Conservation (phyloP, 2,329 filamentous ascomycete species). For the Diaporthe sp. region DNA sequence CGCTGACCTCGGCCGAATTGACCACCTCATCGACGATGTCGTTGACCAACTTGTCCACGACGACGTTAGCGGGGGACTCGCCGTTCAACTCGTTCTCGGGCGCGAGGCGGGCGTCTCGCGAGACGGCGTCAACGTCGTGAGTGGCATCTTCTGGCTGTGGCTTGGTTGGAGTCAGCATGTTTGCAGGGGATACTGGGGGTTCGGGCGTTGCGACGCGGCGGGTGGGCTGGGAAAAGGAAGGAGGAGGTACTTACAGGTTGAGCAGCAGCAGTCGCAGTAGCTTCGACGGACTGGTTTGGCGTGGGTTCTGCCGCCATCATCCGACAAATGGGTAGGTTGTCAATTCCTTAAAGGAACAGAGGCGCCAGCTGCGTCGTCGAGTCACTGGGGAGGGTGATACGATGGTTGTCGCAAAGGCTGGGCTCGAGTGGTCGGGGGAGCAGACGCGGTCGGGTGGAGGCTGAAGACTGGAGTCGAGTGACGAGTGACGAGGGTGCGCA, state of each 20-base stretch:
- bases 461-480: conserved; percentile 38
- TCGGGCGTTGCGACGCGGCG: conserved; percentile 50
- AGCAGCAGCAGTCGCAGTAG: conserved; percentile 62
- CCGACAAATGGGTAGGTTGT: conserved; percentile 52
- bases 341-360: conserved; percentile 39
- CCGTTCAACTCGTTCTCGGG: conserved; percentile 61
- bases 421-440: conserved; percentile 27
- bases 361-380: conserved; percentile 38
- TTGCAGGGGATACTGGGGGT: conserved; percentile 49
- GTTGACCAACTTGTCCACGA: conserved; percentile 70
- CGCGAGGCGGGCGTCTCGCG: conserved; percentile 30
- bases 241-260: conserved; percentile 57
- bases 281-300: conserved; percentile 67
- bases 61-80: conserved; percentile 62
- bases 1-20: conserved; percentile 75
- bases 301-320: conserved; percentile 76
- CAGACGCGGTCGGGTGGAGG: conserved; percentile 35
- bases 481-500: conserved; percentile 33
- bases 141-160: conserved; percentile 40
- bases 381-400: conserved; percentile 18
- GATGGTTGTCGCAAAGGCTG: conserved; percentile 32
- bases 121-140: conserved; percentile 33
- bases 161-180: conserved; percentile 61
- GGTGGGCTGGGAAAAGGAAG: conserved; percentile 21
- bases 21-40: conserved; percentile 70